Conservation (phyloP, 2,329 filamentous ascomycete genomes). For the Mycosphaerella arachidis region DNA sequence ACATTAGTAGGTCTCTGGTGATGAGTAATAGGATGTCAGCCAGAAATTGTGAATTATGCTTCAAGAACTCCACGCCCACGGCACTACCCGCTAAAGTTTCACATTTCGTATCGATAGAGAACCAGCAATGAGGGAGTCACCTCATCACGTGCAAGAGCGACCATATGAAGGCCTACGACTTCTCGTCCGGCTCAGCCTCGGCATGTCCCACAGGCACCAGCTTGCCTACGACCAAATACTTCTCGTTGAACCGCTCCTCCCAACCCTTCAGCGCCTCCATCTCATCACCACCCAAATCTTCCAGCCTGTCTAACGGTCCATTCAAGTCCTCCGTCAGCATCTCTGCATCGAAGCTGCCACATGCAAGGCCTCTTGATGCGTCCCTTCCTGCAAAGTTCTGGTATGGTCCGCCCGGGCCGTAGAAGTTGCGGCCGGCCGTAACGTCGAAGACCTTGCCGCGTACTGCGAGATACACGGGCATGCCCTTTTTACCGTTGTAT, state of each 20-base stretch:
- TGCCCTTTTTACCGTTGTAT: slow-evolving; percentile 70
- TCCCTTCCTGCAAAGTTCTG: slow-evolving; percentile 94
- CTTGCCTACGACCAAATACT: slow-evolving; percentile 91
- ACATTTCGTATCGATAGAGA: background rate
- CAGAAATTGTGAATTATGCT: background rate
- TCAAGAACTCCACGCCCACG: background rate
- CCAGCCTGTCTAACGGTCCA: slow-evolving; percentile 72
- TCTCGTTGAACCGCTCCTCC: slow-evolving; percentile 89
- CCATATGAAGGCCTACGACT: background rate
- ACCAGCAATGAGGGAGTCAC: background rate
- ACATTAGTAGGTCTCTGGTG: background rate
- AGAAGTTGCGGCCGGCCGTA: slow-evolving; percentile 80
- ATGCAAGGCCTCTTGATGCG: slow-evolving; percentile 80
- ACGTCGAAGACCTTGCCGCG: slow-evolving; percentile 91
- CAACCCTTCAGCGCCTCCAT: slow-evolving; percentile 79
- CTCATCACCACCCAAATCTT: slow-evolving; percentile 68
- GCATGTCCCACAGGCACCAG: slow-evolving; percentile 63
- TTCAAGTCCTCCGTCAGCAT: slow-evolving; percentile 92
- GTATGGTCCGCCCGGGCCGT: slow-evolving; percentile 92
- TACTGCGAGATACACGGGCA: slow-evolving; percentile 84
- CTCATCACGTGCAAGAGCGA: background rate
- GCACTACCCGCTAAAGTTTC: background rate
- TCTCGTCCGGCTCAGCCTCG: slow-evolving; percentile 42
- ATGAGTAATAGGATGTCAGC: background rate
- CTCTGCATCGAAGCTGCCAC: slow-evolving; percentile 87